Base-by-base conservation (phyloP, 2,329 filamentous ascomycete species). In the Xylariaceae sp. region DNA sequence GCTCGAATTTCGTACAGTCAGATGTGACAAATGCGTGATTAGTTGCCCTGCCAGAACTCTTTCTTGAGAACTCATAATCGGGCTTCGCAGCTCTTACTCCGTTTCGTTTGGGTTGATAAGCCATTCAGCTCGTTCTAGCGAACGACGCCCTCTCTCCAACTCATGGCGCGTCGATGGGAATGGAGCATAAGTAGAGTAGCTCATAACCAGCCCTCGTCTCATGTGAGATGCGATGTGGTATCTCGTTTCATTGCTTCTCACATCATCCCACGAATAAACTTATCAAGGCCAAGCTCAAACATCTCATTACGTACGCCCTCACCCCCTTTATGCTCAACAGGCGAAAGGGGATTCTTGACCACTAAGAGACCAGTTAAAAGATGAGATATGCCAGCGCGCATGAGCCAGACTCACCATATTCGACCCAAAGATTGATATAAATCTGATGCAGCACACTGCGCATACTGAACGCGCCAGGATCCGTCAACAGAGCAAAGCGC, bases 401-500 rank as follows among this genome's bases (percentile, higher is more conserved):
- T 10, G 13, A 42, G 13, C 23, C 23, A 42, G n/a, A 77, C 81
- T 60, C 75, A 91, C 89, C 88, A 70, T 94, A 99, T 78, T 99
- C 94, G 15, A 99, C 93, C 78, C 94, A 99, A 23, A 97, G 83
- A 73, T 96, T 97, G 60, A 97, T 95, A 75, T 97, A 99, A 64
- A 99, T 97, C 81, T 99, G 94, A 73, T 99, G 92, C 70, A 99
- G 77, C 18, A 96, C 93, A 68, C 95, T 91, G 50, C 92, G 85
- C 85, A 99, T 93, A 75, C 92, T 97, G 66, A 89, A 84, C 59
- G 90, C 89, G 66, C 86, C 88, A 44, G 89, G 90, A 76, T 97
- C 94, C 23, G 94, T 97, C 71, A 97, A 81, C 87, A 99, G 90
- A 72, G 97, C 92, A 72, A 97, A 95, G 72, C 96, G 95, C 75